Evolutionary conservation across 2,329 filamentous ascomycete genomes (phyloP).

Genomic region (Sporothrix brunneoviolacea): DNA sequence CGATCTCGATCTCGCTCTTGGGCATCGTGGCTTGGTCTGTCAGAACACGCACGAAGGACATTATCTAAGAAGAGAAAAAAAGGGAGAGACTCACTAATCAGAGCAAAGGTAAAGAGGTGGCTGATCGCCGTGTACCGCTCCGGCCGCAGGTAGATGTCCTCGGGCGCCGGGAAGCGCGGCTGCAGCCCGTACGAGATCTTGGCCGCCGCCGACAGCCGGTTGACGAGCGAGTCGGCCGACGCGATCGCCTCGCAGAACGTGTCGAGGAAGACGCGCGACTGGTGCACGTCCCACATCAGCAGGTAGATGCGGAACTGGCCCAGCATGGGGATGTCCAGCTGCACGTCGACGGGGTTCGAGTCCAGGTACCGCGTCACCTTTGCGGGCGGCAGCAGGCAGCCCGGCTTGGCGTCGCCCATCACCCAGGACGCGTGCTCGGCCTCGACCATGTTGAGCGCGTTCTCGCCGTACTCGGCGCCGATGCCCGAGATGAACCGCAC

Average conservation of each 20-base stretch:
- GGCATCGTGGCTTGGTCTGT: constrained; percentile 45
- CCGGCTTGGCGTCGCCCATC: constrained; percentile 38
- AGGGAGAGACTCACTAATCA: constrained; percentile 50
- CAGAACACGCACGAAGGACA: constrained; percentile 7
- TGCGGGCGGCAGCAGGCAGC: constrained; percentile 56
- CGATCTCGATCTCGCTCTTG: constrained; percentile 58
- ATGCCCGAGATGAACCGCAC: constrained; percentile 62
- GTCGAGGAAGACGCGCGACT: constrained; percentile 47
- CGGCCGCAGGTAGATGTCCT: constrained; percentile 60
- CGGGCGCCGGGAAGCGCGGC: constrained; percentile 48
- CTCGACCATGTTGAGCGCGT: constrained; percentile 39
- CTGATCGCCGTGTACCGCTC: constrained; percentile 63
- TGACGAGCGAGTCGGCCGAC: constrained; percentile 47
- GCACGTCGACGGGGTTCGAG: constrained; percentile 69
- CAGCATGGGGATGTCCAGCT: constrained; percentile 70
- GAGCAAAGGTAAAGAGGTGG: constrained; percentile 60
- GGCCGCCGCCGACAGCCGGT: constrained; percentile 51
- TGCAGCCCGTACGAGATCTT: constrained; percentile 55
- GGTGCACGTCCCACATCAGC: constrained; percentile 57
- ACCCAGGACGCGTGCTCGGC: constrained; percentile 30
- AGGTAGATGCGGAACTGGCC: constrained; percentile 73
- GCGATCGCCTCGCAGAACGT: constrained; percentile 51
- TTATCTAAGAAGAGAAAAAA: neutral
- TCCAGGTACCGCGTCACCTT: constrained; percentile 70
- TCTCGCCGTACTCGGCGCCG: constrained; percentile 52